Percentiles rank a stretch among this genome's conserved stretches.
phyloP scores from a whole-genome alignment of 345 rosid species.

The Iberis pinnata region DNA sequence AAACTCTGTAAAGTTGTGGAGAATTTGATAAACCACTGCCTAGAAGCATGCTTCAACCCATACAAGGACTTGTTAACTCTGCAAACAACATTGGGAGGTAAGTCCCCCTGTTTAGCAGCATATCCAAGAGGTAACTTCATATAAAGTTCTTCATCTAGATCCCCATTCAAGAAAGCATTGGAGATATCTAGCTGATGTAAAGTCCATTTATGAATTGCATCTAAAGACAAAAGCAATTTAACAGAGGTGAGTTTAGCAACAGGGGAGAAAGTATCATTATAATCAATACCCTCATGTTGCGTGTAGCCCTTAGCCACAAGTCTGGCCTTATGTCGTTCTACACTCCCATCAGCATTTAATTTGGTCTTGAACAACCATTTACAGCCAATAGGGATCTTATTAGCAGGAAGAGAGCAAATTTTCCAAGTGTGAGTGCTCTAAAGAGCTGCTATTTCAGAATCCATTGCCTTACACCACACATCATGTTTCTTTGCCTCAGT shows the following conservation, averaged over 20 bases:
- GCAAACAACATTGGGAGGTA: no score
- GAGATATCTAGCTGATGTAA: background rate
- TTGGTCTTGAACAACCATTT: background rate
- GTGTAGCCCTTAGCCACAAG: no score
- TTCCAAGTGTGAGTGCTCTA: background rate
- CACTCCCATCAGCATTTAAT: background rate
- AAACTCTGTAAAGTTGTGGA: background rate
- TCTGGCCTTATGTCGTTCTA: background rate
- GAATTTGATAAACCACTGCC: background rate
- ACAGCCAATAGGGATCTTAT: background rate
- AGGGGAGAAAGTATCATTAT: no score
- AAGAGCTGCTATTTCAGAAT: background rate
- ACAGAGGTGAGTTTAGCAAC: background rate
- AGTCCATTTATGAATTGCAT: background rate
- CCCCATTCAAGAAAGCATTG: background rate
- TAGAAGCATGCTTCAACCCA: background rate
- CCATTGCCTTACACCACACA: background rate
- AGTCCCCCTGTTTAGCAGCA: background rate
- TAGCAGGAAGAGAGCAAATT: background rate
- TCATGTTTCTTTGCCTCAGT: background rate
- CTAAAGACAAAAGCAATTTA: rapidly evolving
- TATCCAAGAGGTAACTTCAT: background rate
- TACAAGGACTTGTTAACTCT: no score
- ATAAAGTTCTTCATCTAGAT: background rate
- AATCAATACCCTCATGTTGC: no score